phyloP scores from a whole-genome alignment of 208 protist genomes.

The Leishmania lainsoni region DNA sequence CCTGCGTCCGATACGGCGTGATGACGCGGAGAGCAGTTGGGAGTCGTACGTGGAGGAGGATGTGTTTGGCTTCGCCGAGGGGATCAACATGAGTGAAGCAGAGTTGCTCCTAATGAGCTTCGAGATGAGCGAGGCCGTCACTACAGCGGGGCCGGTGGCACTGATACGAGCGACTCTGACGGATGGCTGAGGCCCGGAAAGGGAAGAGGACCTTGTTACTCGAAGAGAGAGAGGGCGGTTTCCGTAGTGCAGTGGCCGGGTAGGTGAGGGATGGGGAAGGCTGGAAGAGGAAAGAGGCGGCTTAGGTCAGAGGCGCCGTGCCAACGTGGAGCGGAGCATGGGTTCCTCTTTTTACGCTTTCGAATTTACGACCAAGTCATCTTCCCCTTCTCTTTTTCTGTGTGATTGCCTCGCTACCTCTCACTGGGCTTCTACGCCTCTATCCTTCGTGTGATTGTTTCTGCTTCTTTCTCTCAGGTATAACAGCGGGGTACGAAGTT shows the following conservation, averaged over 20 bases:
- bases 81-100: conserved; percentile 10
- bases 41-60: conserved; percentile 18
- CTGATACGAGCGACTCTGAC: conserved; percentile 10
- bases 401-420: not conserved
- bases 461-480: not conserved
- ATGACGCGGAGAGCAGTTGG: conserved; percentile 18
- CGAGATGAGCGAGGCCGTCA: conserved; percentile 8
- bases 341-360: not conserved
- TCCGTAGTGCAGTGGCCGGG: not conserved
- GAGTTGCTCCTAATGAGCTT: conserved; percentile 16
- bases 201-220: not conserved
- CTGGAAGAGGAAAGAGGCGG: not conserved
- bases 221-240: not conserved
- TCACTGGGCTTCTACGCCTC: not conserved
- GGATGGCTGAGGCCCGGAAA: conserved; percentile 12
- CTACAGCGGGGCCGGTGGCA: not conserved
- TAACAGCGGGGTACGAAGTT: not conserved
- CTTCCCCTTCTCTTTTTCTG: not conserved
- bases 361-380: not conserved
- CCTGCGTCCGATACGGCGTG: conserved; percentile 16
- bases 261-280: not conserved
- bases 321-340: not conserved
- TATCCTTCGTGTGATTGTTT: not conserved
- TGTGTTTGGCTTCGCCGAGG: conserved; percentile 14
- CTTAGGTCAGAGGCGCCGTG: not conserved